Evolutionary conservation across 306 rosid species (phyloP), one percentile per base, ranked within the genome.

Genomic region (Comarum palustre): DNA sequence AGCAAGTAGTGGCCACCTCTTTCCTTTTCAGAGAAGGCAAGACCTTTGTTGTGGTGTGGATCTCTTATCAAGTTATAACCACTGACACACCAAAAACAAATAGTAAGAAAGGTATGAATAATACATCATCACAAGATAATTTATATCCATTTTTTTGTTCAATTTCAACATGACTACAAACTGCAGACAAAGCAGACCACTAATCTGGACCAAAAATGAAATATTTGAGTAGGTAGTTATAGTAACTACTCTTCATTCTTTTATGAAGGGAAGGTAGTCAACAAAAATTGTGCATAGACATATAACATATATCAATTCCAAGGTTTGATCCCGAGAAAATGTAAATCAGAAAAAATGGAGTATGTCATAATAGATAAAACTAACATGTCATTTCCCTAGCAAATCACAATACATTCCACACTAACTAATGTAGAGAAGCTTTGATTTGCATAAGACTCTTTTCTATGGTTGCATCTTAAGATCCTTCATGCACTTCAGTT

Each of bases 1-100:
- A 91, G 92, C 86, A 94, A 84, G 83, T 84, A 91, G 72, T 94
- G 98, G 14, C 97, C 92, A 19, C 91, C 98, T 78, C 98, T 87
- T 90, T 94, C 98, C 83, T 74, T 79, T 50, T 89, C 96, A n/a
- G 86, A 88, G 82, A 94, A 94, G 47, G 97, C 97, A 67, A 94
- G 85, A 72, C 97, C 98, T 78, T 94, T 94, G 85, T 94, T 94
- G 77, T 84, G 92, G 62, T 86, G 96, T 27, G 98, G 98, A 75
- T 91, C 96, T 69, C 98, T 83, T 89, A 94, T 80, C 83, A 94
- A 84, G 52, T 90, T 69, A 77, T 88, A 91, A 2, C 98, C 98
- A 80, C 98, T 94, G 76, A 47, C 43, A 84, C 58, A 72, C 69
- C 43, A 36, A 57, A 22, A 68, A 70, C 6, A 38, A 3, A 66